A percentile compares a stretch with the other conserved stretches of the same genome.
These are phyloP conservation scores for Alternaria postmessia DNA, from an alignment of 2,329 filamentous ascomycete genomes.

Conservation along the genomic window DNA sequence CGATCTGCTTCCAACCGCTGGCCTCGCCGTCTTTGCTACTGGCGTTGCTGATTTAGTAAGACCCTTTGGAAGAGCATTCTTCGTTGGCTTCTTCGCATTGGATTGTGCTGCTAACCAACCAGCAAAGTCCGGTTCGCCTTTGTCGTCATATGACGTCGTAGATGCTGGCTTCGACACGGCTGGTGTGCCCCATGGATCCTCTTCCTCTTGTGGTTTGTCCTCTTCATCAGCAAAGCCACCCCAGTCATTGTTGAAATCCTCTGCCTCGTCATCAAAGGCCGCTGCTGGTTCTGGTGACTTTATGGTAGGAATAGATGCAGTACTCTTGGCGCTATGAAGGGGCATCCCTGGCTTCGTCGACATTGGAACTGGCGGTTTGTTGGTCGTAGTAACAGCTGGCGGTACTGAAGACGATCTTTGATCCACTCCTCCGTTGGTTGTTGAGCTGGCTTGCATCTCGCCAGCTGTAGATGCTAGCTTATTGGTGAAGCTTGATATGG, in stretches of 20 bases:
- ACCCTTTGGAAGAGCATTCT: constrained; percentile 83
- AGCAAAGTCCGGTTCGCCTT: constrained; percentile 91
- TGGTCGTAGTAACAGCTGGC: constrained; percentile 48
- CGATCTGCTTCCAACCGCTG: constrained; percentile 40
- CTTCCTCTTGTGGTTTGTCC: constrained; percentile 57
- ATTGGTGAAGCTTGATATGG: constrained; percentile 98
- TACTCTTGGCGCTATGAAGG: constrained; percentile 37
- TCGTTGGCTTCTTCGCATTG: constrained; percentile 69
- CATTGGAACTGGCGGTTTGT: constrained; percentile 61
- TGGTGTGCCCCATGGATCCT: constrained; percentile 61
- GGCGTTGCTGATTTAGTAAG: constrained; percentile 66
- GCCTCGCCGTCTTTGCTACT: constrained; percentile 44
- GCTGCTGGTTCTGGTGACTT: constrained; percentile 57
- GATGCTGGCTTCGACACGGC: constrained; percentile 46
- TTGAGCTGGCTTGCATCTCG: constrained; percentile 72
- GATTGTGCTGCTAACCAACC: constrained; percentile 92
- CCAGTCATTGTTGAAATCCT: constrained; percentile 77
- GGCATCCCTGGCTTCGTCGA: constrained; percentile 50
- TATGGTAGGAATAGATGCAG: constrained; percentile 38
- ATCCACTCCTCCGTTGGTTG: constrained; percentile 49
- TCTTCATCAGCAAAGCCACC: constrained; percentile 70
- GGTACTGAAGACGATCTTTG: constrained; percentile 60
- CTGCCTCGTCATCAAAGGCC: constrained; percentile 59
- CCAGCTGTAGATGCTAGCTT: constrained; percentile 85
- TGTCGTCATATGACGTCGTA: constrained; percentile 74